Evolutionary conservation across 257 asterid genomes (phyloP).

Genomic region (Fraxinus quadrangulata): DNA sequence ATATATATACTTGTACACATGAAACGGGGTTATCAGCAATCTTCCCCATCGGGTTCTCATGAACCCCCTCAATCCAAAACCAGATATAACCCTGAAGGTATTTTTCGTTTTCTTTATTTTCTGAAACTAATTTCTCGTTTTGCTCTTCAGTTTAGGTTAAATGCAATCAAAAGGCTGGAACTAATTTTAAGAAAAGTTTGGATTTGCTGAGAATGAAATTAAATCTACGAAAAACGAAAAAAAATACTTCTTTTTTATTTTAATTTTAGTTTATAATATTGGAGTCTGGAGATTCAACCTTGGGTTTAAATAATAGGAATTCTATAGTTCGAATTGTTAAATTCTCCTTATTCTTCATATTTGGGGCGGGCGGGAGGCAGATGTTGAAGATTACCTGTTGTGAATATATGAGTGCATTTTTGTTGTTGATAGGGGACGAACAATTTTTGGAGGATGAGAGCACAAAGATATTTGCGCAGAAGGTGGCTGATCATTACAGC

Average conservation of each 20-base stretch:
- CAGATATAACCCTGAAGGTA: conserved; percentile 74
- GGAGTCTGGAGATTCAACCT: conserved; percentile 10
- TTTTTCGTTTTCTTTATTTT: not conserved
- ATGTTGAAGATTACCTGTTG: not conserved
- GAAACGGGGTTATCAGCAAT: conserved; percentile 81
- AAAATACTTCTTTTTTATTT: conserved; percentile 4
- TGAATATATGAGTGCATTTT: conserved; percentile 14
- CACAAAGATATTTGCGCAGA: conserved; percentile 72
- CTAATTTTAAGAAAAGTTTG: conserved; percentile 13
- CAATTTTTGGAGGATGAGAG: conserved; percentile 73
- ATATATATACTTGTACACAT: conserved; percentile 28
- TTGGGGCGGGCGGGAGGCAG: conserved; percentile 6
- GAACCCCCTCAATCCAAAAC: conserved; percentile 83
- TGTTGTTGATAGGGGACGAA: conserved; percentile 48
- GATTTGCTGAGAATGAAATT: not conserved
- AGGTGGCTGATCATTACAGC: conserved; percentile 98
- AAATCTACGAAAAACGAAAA: conserved; percentile 20
- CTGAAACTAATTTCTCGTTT: not conserved
- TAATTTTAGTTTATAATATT: conserved; percentile 13
- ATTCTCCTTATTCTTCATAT: not conserved
- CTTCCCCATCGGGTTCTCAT: conserved; percentile 68
- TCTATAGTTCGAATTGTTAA: not conserved
- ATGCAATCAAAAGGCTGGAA: not conserved
- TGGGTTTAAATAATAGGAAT: conserved; percentile 2
- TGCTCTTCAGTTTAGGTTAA: not conserved